Percentiles rank a stretch among this genome's conserved stretches.
phyloP scores from a whole-genome alignment of 1,284 basidiomycete genomes.

The Ganoderma resinaceum region DNA sequence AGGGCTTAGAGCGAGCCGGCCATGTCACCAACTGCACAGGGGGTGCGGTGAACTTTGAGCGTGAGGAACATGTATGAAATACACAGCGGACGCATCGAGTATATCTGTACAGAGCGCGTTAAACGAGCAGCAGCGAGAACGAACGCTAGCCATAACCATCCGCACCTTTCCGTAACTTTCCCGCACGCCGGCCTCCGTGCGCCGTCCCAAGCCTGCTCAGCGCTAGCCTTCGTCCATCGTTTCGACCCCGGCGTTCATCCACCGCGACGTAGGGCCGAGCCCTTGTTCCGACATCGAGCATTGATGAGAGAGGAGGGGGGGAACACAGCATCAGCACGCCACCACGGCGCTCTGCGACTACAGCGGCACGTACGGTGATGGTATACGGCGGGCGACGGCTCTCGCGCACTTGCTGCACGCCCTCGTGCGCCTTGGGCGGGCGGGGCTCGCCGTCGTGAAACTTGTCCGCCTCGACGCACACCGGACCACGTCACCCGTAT shows the following conservation, averaged over 20 bases:
- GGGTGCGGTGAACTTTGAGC: background rate
- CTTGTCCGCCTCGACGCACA: conserved; percentile 87
- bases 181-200: background rate
- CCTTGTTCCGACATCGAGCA: conserved; percentile 92
- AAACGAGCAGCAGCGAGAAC: background rate
- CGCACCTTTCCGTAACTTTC: background rate
- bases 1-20: background rate
- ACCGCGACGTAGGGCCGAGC: conserved; percentile 79
- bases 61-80: background rate
- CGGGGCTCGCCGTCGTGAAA: conserved; percentile 94
- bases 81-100: background rate
- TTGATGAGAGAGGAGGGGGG: conserved; percentile 56
- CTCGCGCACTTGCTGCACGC: conserved; percentile 61
- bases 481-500: conserved; percentile 86
- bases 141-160: background rate
- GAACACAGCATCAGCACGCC: conserved; percentile 7
- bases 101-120: background rate
- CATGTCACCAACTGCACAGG: background rate
- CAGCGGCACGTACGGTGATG: conserved; percentile 68
- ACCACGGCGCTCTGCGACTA: background rate
- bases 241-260: conserved; percentile 60
- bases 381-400: conserved; percentile 74
- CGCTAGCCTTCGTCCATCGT: conserved; percentile 46
- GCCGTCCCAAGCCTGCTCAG: conserved; percentile 19
- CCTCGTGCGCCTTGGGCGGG: conserved; percentile 76